A percentile compares a stretch with the other conserved stretches of the same genome.
Conservation (phyloP, 2,329 filamentous ascomycete genomes). For the Colletotrichum caudatum region DNA sequence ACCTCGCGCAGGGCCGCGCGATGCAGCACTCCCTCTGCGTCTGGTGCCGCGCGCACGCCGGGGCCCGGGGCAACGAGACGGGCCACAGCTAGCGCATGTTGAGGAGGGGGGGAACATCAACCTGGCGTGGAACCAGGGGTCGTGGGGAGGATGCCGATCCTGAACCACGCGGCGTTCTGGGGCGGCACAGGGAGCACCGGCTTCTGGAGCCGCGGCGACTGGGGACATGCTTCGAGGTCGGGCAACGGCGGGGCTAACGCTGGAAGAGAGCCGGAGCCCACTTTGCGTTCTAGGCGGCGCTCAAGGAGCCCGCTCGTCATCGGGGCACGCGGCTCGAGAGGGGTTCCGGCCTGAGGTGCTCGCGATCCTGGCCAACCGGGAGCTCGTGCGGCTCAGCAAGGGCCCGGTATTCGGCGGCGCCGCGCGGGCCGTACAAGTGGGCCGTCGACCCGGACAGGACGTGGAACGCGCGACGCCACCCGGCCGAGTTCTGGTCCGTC, state of each 20-base stretch:
- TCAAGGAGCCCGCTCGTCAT: constrained; percentile 64
- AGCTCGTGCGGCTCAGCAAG: constrained; percentile 59
- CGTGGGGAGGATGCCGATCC: constrained; percentile 50
- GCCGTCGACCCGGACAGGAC: constrained; percentile 63
- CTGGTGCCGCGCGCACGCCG: constrained; percentile 65
- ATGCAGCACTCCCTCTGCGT: constrained; percentile 66
- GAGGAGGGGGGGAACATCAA: constrained; percentile 53
- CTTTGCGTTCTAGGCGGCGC: constrained; percentile 63
- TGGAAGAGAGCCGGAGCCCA: constrained; percentile 60
- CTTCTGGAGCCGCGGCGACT: constrained; percentile 64
- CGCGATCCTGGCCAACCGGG: constrained; percentile 56
- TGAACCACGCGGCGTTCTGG: constrained; percentile 63
- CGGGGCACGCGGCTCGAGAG: constrained; percentile 54
- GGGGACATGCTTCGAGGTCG: constrained; percentile 64
- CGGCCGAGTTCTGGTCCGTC: constrained; percentile 63
- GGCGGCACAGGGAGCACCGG: constrained; percentile 51
- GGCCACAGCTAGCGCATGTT: constrained; percentile 62
- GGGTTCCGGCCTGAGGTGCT: constrained; percentile 52
- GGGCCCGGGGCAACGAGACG: constrained; percentile 61
- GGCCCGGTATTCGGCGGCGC: constrained; percentile 56
- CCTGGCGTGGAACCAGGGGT: constrained; percentile 50
- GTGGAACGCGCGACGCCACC: constrained; percentile 60
- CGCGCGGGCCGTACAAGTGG: constrained; percentile 60
- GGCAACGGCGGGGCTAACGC: constrained; percentile 62
- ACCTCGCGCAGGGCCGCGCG: constrained; percentile 56